A percentile compares a stretch with the other conserved stretches of the same genome.
These are phyloP conservation scores for Xylariaceae sp. DNA, from an alignment of 2,329 filamentous ascomycete genomes.

Conservation along the genomic window DNA sequence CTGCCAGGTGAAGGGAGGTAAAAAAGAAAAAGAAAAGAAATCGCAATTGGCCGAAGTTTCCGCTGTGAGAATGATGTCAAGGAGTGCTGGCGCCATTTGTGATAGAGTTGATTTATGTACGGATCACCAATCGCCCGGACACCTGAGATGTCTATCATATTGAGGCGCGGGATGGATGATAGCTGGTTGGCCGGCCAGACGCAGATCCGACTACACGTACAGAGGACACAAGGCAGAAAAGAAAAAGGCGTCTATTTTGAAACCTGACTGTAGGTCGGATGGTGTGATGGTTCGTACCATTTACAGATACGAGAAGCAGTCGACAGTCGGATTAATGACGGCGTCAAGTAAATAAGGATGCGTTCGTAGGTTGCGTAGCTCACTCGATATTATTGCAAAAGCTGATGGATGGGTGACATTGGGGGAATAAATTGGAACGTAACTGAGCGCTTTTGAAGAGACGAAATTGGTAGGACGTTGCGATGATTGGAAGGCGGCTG, in stretches of 20 bases:
- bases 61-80: background rate
- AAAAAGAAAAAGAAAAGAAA: background rate
- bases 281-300: background rate
- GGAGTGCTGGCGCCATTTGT: background rate
- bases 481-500: conserved; percentile 2
- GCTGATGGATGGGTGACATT: conserved; percentile 3
- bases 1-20: background rate
- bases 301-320: background rate
- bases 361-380: background rate
- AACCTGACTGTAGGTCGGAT: background rate
- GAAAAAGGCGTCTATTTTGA: background rate
- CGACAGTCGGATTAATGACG: background rate
- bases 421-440: background rate
- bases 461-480: background rate
- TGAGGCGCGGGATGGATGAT: background rate
- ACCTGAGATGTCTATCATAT: background rate
- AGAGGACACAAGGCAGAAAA: background rate
- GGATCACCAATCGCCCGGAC: background rate
- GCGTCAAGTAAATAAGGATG: background rate
- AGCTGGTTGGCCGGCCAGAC: background rate
- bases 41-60: background rate
- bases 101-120: background rate
- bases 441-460: background rate
- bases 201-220: background rate
- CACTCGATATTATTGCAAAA: background rate